Conservation (phyloP, 2,329 filamentous ascomycete species). For the Apiospora pterosperma region DNA sequence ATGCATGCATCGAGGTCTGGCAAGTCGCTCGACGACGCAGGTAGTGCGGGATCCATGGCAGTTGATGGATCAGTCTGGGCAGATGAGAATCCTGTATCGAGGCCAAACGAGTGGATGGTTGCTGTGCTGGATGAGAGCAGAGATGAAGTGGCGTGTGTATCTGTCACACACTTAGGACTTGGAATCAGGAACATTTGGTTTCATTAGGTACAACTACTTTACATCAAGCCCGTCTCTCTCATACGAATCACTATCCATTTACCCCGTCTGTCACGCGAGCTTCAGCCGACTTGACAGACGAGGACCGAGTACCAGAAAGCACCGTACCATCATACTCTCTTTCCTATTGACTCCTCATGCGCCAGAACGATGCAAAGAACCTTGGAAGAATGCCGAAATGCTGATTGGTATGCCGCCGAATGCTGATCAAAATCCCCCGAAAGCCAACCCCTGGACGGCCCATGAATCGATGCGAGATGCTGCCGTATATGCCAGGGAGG, state of each 20-base stretch:
- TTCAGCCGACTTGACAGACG: not conserved
- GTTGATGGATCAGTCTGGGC: too few relatives aligned
- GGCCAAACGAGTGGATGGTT: too few relatives aligned
- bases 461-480: not conserved
- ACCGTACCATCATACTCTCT: not conserved
- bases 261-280: not conserved
- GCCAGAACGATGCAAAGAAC: slow-evolving; percentile 1
- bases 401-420: not conserved
- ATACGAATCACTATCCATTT: not conserved
- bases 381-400: not conserved
- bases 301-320: not conserved
- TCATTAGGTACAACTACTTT: not conserved
- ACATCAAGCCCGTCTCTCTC: not conserved
- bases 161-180: too few relatives aligned
- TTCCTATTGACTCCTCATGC: not conserved
- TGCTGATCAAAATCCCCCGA: not conserved
- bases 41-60: too few relatives aligned
- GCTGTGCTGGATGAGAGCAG: too few relatives aligned
- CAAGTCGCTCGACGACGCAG: too few relatives aligned
- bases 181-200: too few relatives aligned
- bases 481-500: not conserved
- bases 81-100: too few relatives aligned
- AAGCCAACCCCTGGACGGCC: not conserved
- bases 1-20: too few relatives aligned
- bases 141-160: too few relatives aligned